Conservation (phyloP, 2,329 filamentous ascomycete species). For the Stenocarpella maydis region DNA sequence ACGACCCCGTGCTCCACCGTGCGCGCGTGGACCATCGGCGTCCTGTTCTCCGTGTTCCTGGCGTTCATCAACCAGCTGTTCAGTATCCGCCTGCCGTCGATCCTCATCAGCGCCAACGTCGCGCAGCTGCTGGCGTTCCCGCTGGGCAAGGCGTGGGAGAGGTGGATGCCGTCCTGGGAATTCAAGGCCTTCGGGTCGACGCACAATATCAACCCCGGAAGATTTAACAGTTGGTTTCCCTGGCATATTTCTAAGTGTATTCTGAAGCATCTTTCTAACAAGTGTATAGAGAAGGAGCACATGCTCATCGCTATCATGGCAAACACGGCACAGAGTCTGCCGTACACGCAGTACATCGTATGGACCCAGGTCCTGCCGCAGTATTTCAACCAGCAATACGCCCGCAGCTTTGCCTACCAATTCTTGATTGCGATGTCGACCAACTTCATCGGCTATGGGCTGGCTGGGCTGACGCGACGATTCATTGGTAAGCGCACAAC, state of each 20-base stretch:
- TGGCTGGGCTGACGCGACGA: slow-evolving; percentile 58
- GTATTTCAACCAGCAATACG: slow-evolving; percentile 50
- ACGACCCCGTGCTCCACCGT: slow-evolving; percentile 61
- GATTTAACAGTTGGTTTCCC: slow-evolving; percentile 52
- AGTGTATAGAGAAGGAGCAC: slow-evolving; percentile 59
- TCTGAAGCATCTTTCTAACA: neutral
- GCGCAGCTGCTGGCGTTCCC: slow-evolving; percentile 66
- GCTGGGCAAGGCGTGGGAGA: slow-evolving; percentile 59
- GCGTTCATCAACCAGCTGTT: slow-evolving; percentile 66
- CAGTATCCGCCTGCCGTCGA: slow-evolving; percentile 63
- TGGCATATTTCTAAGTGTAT: too few species aligned
- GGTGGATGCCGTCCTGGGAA: slow-evolving; percentile 58
- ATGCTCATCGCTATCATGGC: slow-evolving; percentile 68
- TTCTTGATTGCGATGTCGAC: slow-evolving; percentile 58
- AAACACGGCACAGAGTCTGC: slow-evolving; percentile 56
- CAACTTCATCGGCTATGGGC: slow-evolving; percentile 64
- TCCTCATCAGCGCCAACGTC: slow-evolving; percentile 62
- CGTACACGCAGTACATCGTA: slow-evolving; percentile 54
- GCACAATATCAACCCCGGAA: slow-evolving; percentile 62
- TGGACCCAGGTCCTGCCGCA: slow-evolving; percentile 11
- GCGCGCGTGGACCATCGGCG: slow-evolving; percentile 61
- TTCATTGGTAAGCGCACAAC: slow-evolving; percentile 47
- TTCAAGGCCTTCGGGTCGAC: slow-evolving; percentile 57
- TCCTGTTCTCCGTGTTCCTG: slow-evolving; percentile 58
- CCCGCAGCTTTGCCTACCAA: slow-evolving; percentile 57